Conservation (phyloP, 805 yeast genomes). For the Spathaspora sp. region DNA sequence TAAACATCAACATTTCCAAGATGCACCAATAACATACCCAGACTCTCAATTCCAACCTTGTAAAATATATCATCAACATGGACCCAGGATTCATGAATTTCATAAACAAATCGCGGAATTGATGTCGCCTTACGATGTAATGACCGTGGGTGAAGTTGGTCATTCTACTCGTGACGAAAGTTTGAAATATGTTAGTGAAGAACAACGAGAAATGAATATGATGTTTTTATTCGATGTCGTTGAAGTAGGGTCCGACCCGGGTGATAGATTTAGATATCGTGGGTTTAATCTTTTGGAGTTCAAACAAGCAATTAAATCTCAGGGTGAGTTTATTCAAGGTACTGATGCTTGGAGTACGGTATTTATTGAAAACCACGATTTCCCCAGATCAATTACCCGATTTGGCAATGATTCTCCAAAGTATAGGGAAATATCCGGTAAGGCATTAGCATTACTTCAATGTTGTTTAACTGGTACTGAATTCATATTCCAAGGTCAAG, state of each 20-base stretch:
- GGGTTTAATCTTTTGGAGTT: constrained; percentile 35
- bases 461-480: constrained; percentile 50
- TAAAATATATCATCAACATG: constrained; percentile 30
- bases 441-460: constrained; percentile 45
- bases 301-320: constrained; percentile 35
- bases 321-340: constrained; percentile 37
- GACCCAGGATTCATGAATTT: constrained; percentile 58
- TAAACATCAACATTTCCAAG: constrained; percentile 42
- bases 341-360: constrained; percentile 58
- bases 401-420: constrained; percentile 40
- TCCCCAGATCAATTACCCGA: constrained; percentile 50
- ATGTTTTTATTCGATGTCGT: constrained; percentile 31
- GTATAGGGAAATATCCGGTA: constrained; percentile 37
- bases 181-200: constrained; percentile 40
- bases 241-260: constrained; percentile 34
- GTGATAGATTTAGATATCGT: constrained; percentile 30
- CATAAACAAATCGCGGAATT: constrained; percentile 48
- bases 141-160: constrained; percentile 60
- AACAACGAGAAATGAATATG: constrained; percentile 35
- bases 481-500: constrained; percentile 60
- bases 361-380: constrained; percentile 58
- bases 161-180: constrained; percentile 38
- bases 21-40: constrained; percentile 46
- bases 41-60: constrained; percentile 39
- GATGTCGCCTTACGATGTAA: constrained; percentile 43